These are phyloP conservation scores for Populus tomentosa DNA, from an alignment of 441 rosid species.

Conservation along the genomic window DNA sequence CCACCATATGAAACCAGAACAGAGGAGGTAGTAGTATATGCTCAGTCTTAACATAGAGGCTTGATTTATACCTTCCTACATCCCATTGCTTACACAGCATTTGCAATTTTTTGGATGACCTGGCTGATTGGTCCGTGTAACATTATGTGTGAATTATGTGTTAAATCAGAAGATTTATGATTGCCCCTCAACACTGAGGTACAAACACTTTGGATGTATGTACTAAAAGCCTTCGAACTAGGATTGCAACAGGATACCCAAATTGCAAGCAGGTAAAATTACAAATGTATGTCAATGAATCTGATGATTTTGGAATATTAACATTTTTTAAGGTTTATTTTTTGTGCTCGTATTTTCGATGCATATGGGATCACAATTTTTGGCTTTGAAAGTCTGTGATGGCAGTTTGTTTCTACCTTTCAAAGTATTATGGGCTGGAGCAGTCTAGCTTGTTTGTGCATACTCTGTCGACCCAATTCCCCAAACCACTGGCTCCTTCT, in stretches of 20 bases:
- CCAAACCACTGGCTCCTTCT: background rate
- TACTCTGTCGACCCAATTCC: background rate
- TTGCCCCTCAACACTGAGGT: background rate
- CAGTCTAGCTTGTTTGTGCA: background rate
- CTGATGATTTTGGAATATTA: background rate
- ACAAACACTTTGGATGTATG: background rate
- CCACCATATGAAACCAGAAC: constrained; percentile 52
- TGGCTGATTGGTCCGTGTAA: constrained; percentile 3
- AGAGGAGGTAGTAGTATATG: constrained; percentile 36
- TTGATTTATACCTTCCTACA: background rate
- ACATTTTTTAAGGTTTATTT: background rate
- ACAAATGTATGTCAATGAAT: background rate
- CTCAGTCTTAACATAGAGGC: constrained; percentile 19
- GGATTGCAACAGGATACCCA: background rate
- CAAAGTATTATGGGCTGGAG: background rate
- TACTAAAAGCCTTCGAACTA: background rate
- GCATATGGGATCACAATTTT: background rate
- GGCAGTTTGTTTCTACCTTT: background rate
- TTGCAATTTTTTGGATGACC: constrained; percentile 9
- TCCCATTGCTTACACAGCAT: constrained; percentile 1
- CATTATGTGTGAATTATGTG: background rate
- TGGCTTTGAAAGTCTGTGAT: too few relatives aligned
- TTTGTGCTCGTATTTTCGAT: background rate
- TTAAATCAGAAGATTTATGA: background rate
- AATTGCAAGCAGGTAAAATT: background rate